Evolutionary conservation across 441 rosid genomes (phyloP), one percentile per base, ranked within the genome.

Genomic region (Gossypium gossypioides): DNA sequence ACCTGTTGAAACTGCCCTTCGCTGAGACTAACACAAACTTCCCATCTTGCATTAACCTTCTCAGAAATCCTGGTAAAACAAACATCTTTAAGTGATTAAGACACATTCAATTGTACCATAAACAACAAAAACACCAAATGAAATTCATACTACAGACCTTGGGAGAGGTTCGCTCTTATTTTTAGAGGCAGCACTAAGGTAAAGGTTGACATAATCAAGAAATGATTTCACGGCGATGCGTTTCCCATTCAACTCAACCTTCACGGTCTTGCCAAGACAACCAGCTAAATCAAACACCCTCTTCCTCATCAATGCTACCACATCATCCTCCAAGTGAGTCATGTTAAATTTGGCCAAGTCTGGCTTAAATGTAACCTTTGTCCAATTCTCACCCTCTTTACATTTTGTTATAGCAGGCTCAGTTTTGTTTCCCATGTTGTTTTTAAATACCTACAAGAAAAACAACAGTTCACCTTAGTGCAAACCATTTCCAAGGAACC

Each of bases 1-100:
- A 95, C 97, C 99, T 95, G 98, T 69, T 92, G 98, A 77, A 95
- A 95, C 79, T 95, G 98, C 56, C 98, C 98, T 7, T 96, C 99
- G 4, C 95, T 89, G n/a, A 86, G 73, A 79, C 89, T 85, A 42
- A 92, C 90, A 29, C 96, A 87, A 52, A 91, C 54, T 69, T 95
- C 98, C 98, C 98, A 95, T 81, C 97, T 88, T 2, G 88, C 91
- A 72, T 87, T 88, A 10, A 89, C 92, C 69, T 80, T 86, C 77
- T 84, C 92, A 34, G 83, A 74, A 79, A 86, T 72, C 84, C 98
- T 95, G 88, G 74, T 27, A 73, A 72, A 42, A 73, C 37, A 13
- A 32, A 62, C 13, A 37, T 5, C 61, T 27, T 19, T 9, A 60
- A 42, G 42, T 76, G 7, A 66, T 76, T 8, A 55, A 68, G 32